A percentile compares a stretch with the other conserved stretches of the same genome.
Conservation (phyloP, 23 red algal genomes). For the Gracilaria caudata region DNA sequence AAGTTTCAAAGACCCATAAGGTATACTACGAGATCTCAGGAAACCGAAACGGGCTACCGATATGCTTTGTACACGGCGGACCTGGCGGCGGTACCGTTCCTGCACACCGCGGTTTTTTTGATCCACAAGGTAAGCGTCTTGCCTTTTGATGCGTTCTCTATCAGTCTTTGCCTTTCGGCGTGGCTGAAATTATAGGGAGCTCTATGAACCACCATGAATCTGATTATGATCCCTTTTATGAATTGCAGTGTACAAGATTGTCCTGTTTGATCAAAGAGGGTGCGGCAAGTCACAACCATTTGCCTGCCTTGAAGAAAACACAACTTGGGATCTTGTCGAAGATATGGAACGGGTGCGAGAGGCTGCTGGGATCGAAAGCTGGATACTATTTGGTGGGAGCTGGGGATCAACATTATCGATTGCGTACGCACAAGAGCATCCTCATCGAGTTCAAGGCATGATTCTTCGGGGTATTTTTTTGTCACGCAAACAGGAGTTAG, state of each 20-base stretch:
- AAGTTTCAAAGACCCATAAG: conserved; percentile 66
- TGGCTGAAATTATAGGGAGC: neutral
- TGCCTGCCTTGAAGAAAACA: conserved; percentile 74
- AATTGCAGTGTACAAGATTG: conserved; percentile 69
- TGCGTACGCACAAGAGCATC: conserved; percentile 74
- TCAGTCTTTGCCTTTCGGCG: neutral
- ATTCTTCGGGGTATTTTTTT: conserved; percentile 79
- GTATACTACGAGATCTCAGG: conserved; percentile 81
- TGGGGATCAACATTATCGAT: conserved; percentile 84
- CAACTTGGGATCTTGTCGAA: conserved; percentile 72
- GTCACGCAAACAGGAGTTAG: conserved; percentile 68
- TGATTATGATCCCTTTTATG: neutral
- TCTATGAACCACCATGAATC: neutral
- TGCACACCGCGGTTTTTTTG: conserved; percentile 73
- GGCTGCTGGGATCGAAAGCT: conserved; percentile 40
- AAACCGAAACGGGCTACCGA: conserved; percentile 73
- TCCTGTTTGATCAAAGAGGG: conserved; percentile 85
- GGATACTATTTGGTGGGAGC: conserved; percentile 78
- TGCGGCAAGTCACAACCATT: conserved; percentile 67
- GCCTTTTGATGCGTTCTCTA: neutral
- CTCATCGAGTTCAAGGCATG: conserved; percentile 62
- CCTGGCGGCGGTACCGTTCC: conserved; percentile 73
- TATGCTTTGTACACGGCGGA: conserved; percentile 80
- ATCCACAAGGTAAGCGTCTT: conserved; percentile 56
- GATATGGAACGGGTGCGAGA: conserved; percentile 73